Evolutionary conservation across 495 filamentous ascomycete species (phyloP), one percentile per base, ranked within the genome.

Genomic region (Patellaria atrata): DNA sequence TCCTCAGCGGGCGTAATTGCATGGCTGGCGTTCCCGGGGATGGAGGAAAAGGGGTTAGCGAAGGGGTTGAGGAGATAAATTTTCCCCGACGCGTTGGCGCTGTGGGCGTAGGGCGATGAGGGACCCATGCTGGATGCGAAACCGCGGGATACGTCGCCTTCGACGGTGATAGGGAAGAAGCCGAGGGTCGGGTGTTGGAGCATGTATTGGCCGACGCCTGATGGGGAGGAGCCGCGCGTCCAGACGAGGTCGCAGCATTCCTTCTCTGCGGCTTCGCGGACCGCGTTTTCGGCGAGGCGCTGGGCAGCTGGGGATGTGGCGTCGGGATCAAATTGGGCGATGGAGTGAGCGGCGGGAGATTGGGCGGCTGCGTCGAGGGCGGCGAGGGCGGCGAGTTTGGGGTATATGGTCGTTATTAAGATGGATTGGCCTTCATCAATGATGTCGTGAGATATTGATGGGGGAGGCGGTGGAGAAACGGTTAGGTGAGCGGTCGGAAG

Each of bases 231-330:
- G 8, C 45, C 46, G 2, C 41, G 37, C 3, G 31, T 32, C 75
- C 76, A 84, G 5, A 75, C 69, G 2, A 87, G 62, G 5, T 73
- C 69, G 31, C 71, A 80, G 24, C 74, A 77, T 50, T 87, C 80
- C 30, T 74, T 68, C 31, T 75, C 73, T 3, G 77, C 79, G 13
- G 75, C 72, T 22, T 67, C 63, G 9, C 68, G 63, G 16, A 81
- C 67, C 3, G 71, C 67, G 7, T 66, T 60, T 37, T 65, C 63
- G 47, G 75, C 67, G 2, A 69, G 54, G 3, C 40, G 30, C 21
- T 52, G 47, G 6, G 49, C 48, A 3, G 37, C 44, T 2, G 47
- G 47, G 4, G 52, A 55, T 24, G 63, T 57, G 1, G 60, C 50
- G 7, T 63, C 57, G 5, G 68, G 60, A 52, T 56, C 36, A 46